These are phyloP conservation scores for Rhododendron simsii DNA, from an alignment of 148 eudicot species.

Conservation along the genomic window DNA sequence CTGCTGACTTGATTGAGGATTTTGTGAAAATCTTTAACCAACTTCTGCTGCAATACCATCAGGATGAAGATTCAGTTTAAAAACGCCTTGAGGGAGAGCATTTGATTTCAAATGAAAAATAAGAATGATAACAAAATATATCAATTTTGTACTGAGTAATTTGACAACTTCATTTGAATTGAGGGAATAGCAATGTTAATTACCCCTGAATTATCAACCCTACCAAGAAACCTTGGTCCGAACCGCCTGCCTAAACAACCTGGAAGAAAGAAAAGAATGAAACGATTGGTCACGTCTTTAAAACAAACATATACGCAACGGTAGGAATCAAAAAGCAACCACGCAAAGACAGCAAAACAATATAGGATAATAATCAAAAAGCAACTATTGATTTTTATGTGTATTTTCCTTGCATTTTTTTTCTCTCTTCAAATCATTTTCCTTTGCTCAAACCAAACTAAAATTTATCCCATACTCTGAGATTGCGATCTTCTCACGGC, in stretches of 20 bases:
- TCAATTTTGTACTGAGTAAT: background rate
- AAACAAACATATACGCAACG: background rate
- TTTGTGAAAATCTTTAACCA: conserved; percentile 82
- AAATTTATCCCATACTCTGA: background rate
- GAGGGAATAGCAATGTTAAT: conserved; percentile 7
- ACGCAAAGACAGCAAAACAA: background rate
- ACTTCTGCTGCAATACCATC: conserved; percentile 49
- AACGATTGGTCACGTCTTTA: background rate
- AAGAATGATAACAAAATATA: background rate
- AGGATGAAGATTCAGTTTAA: conserved; percentile 6
- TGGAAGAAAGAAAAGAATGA: conserved; percentile 21
- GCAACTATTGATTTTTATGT: background rate
- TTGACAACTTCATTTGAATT: background rate
- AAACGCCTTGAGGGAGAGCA: background rate
- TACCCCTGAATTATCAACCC: conserved; percentile 83
- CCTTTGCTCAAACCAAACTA: background rate
- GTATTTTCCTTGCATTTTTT: background rate
- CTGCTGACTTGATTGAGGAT: conserved; percentile 74
- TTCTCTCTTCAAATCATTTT: background rate
- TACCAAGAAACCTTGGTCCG: conserved; percentile 82
- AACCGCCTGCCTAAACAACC: conserved; percentile 94
- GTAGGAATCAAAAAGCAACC: background rate
- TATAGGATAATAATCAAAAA: background rate
- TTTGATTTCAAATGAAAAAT: conserved; percentile 10
- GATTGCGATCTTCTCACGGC: background rate